Base-by-base conservation (phyloP, 192 early-diverging fungal species). In the Gaertneriomyces semiglobifer region DNA sequence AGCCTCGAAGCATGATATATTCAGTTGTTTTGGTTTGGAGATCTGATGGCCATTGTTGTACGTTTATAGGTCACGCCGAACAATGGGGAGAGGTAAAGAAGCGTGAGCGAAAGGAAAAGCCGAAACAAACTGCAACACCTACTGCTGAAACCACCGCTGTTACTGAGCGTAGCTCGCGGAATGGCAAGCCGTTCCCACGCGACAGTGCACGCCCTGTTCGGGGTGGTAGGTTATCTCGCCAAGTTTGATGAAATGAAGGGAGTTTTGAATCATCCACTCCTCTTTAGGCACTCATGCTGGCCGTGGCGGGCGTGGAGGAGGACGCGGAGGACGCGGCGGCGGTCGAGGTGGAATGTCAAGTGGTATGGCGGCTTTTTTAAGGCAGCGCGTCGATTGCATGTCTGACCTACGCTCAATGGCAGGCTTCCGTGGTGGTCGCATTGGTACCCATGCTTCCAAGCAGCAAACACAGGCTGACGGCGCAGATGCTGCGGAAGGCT, bases 11-110 rank as follows among this genome's bases (percentile, higher is more conserved):
- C n/a, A 18, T 52, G 50, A n/a, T 12, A 18, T 12, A 50, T 50
- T n/a, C 48, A 18, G 12, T n/a, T 50, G 48, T 3, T 50, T 50
- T 50, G 18, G 12, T 18, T 50, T 18, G 12, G 48, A 18, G 10
- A 57, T 12, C 66, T 69, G 62, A 39, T 45, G 33, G 14, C 45
- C 11, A 12, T 25, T 44, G n/a, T 74, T 73, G 48, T 40, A 38
- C 70, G 16, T 44, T 54, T 52, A 66, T 79, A 92, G 92, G 92
- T 57, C 84, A 84, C 69, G 86, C 85, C 16, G 77, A 77, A 56
- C 88, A 92, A 69, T 96, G 92, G 90, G 89, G 89, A 39, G 88
- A 94, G 75, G 92, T 93, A 69, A 90, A 90, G 77, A 87, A 85
- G 74, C 79, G 77, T 50, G 86, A 90, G 58, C 66, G 74, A 63